phyloP scores from a whole-genome alignment of 2,329 filamentous ascomycete genomes.

The Acephala macrosclerotiorum region DNA sequence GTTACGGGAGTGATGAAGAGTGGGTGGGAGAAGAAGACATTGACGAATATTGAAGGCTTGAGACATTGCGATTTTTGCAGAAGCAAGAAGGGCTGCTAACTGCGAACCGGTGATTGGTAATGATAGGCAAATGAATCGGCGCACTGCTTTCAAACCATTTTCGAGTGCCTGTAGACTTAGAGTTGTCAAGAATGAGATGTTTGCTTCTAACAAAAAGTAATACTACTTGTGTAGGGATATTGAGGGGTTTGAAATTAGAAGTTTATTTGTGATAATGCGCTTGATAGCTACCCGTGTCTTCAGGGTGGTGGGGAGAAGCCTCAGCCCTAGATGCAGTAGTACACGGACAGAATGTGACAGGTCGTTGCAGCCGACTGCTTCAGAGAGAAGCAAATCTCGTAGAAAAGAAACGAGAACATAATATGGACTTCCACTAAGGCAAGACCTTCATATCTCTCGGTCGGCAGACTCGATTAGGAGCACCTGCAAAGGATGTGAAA shows the following conservation, averaged over 20 bases:
- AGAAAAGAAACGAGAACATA: neutral
- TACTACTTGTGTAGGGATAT: neutral
- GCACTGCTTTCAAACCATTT: neutral
- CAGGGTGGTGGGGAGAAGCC: neutral
- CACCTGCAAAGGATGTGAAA: neutral
- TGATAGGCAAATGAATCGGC: neutral
- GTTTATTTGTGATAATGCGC: neutral
- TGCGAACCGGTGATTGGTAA: neutral
- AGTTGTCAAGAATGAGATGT: neutral
- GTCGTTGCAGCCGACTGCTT: neutral
- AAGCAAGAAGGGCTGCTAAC: no score
- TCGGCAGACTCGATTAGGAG: neutral
- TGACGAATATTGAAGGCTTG: no score
- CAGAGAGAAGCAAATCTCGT: neutral
- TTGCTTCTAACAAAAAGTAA: neutral
- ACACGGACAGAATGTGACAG: neutral
- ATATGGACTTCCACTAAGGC: neutral
- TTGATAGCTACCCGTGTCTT: no score
- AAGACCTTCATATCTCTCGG: neutral
- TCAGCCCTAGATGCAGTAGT: neutral
- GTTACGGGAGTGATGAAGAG: neutral
- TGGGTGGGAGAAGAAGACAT: neutral
- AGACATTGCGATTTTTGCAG: no score
- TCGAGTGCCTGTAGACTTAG: neutral
- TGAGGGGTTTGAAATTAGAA: neutral